Evolutionary conservation across 225 moss, liverwort and hornwort genomes (phyloP).

Genomic region (Bryoerythrophyllum caledonicum): DNA sequence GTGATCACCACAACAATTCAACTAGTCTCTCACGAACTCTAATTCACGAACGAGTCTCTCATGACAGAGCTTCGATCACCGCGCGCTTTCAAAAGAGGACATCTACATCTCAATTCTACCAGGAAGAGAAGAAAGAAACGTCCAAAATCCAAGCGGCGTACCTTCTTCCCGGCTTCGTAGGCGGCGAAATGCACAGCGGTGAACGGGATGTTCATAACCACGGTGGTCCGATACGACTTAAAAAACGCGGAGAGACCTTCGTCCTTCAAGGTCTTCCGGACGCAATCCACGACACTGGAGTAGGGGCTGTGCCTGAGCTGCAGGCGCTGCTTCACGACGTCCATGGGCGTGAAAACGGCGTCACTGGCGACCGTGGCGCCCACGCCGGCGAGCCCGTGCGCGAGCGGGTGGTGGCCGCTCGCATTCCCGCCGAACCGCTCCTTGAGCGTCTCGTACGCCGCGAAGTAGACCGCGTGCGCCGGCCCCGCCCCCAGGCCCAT

Average conservation of each 20-base stretch:
- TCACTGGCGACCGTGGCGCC: constrained; percentile 84
- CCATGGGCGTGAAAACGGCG: constrained; percentile 94
- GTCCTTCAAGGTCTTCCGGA: constrained; percentile 56
- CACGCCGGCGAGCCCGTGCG: constrained; percentile 69
- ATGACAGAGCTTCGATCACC: too few relatives aligned
- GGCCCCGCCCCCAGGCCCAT: constrained; percentile 88
- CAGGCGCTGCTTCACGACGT: constrained; percentile 87
- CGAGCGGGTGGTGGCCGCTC: constrained; percentile 64
- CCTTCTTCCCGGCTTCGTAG: constrained; percentile 81
- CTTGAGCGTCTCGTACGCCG: constrained; percentile 73
- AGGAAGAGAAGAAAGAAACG: too few relatives aligned
- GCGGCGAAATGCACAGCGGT: constrained; percentile 84
- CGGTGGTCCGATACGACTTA: constrained; percentile 73
- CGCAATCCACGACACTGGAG: constrained; percentile 59
- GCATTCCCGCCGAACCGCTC: constrained; percentile 73
- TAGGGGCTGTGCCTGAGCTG: constrained; percentile 77
- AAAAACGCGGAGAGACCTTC: constrained; percentile 76
- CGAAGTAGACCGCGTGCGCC: constrained; percentile 83
- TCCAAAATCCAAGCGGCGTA: constrained; percentile 19
- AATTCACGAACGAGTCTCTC: too few relatives aligned
- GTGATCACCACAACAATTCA: too few relatives aligned
- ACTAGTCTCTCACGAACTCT: too few relatives aligned
- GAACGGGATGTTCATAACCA: constrained; percentile 84
- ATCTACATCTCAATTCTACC: too few relatives aligned
- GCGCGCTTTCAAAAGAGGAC: too few relatives aligned